phyloP scores from a whole-genome alignment of 345 rosid genomes.

The Bretschneidera sinensis region DNA sequence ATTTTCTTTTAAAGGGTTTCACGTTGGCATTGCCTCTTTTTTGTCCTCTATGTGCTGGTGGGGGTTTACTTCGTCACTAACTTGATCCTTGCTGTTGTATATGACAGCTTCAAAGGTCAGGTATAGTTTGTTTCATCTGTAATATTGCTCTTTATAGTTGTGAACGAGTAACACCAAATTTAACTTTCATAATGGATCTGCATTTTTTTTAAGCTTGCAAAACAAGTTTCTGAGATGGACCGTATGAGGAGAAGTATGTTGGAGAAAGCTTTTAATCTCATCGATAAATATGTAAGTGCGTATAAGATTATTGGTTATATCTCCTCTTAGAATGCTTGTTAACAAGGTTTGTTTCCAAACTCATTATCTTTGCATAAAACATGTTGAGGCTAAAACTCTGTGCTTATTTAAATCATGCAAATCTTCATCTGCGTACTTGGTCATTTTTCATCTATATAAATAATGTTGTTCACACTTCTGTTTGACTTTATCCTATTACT shows the following conservation, averaged over 20 bases:
- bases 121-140: conserved; percentile 31
- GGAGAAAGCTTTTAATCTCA: conserved; percentile 75
- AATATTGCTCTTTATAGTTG: background rate
- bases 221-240: conserved; percentile 83
- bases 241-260: conserved; percentile 55
- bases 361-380: conserved; percentile 1
- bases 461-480: background rate
- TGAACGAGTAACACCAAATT: background rate
- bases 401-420: conserved; percentile 1
- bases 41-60: conserved; percentile 72
- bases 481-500: background rate
- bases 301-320: conserved; percentile 8
- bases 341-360: conserved; percentile 4
- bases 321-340: conserved; percentile 13
- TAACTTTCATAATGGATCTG: background rate
- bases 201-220: conserved; percentile 54
- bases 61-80: conserved; percentile 97
- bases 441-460: background rate
- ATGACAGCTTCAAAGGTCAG: conserved; percentile 94
- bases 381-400: conserved; percentile 4
- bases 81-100: conserved; percentile 96
- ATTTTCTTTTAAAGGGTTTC: conserved; percentile 54
- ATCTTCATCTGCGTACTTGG: conserved; percentile 8
- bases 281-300: conserved; percentile 69
- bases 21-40: conserved; percentile 82